Evolutionary conservation across 345 rosid genomes (phyloP), one percentile per base, ranked within the genome.

Genomic region (Citrus unshiu): DNA sequence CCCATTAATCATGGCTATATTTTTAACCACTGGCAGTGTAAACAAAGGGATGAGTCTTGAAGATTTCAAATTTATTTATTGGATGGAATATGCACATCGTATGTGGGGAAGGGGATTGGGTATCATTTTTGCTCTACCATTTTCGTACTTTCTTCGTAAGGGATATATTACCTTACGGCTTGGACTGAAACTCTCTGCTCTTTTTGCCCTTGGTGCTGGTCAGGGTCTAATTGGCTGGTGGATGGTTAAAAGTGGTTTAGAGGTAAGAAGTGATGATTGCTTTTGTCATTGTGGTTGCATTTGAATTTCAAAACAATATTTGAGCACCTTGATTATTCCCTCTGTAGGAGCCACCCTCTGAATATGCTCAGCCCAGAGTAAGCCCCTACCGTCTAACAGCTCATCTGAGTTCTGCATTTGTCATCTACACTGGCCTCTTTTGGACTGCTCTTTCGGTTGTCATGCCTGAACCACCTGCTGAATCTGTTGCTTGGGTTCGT

Each of bases 41-140:
- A 96, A 94, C 85, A 91, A 83, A 90, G 97, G 99, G 85, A 96
- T 96, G 97, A 93, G 81, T 56, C 68, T 96, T 78, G 97, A 90
- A 74, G 98, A 94, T 84, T 96, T 96, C 82, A 96, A 93, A 84
- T 96, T 96, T 79, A 96, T 94, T 62, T 96, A 90, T 84, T 91
- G 99, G 99, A 96, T 94, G 97, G 98, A 94, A 85, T 96, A 94
- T 75, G 97, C 92, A 46, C 97, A 94, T 84, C 94, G 95, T 32
- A 93, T 96, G 98, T 93, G 99, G 98, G 98, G 97, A 84, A 91
- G 98, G 86, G 99, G 90, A 58, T 85, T 96, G 24, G 98, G 99
- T n/a, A 78, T 96, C 86, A 86, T 94, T 91, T 96, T 96, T 85
- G 97, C 98, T n/a, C 83, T 94, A 68, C 99, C 99, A 56, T 96